Percentiles rank a stretch among this genome's conserved stretches.
Conservation (phyloP, 768 basidiomycete species). For the Pholiota microspora region DNA sequence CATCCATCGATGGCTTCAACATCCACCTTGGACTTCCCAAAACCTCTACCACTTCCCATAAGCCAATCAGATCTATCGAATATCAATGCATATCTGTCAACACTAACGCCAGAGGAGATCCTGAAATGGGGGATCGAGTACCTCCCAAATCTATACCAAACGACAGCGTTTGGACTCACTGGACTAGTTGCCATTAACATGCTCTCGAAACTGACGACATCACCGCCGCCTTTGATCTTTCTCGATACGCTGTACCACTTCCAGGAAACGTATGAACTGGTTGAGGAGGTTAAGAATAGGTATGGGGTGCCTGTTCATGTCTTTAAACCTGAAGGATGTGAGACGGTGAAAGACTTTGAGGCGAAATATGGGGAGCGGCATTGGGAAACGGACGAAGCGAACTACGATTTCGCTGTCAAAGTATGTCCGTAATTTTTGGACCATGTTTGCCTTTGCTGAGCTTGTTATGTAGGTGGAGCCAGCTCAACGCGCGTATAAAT, state of each 20-base stretch:
- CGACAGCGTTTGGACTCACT: conserved; percentile 95
- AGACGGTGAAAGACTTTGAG: conserved; percentile 74
- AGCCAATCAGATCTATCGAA: conserved; percentile 52
- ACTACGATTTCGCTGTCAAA: conserved; percentile 93
- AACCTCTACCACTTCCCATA: conserved; percentile 46
- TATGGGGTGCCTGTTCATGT: conserved; percentile 76
- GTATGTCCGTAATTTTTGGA: conserved; percentile 34
- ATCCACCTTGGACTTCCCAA: conserved; percentile 13
- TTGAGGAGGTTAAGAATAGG: conserved; percentile 71
- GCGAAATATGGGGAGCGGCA: conserved; percentile 71
- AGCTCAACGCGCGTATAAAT: conserved; percentile 81
- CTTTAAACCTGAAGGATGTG: conserved; percentile 75
- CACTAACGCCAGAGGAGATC: conserved; percentile 79
- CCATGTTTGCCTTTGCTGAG: background rate
- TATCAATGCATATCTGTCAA: conserved; percentile 74
- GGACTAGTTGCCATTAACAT: conserved; percentile 94
- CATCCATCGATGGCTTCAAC: conserved; percentile 9
- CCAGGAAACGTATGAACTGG: conserved; percentile 85
- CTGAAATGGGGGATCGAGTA: conserved; percentile 81
- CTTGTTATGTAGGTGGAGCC: conserved; percentile 75
- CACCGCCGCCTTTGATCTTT: conserved; percentile 86
- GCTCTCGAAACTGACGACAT: conserved; percentile 75
- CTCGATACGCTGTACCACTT: conserved; percentile 98
- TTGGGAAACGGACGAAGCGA: conserved; percentile 86
- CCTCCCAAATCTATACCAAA: conserved; percentile 83